Evolutionary conservation across 2,329 filamentous ascomycete species (phyloP), one percentile per base, ranked within the genome.

Genomic region (Sclerotinia trifoliorum): DNA sequence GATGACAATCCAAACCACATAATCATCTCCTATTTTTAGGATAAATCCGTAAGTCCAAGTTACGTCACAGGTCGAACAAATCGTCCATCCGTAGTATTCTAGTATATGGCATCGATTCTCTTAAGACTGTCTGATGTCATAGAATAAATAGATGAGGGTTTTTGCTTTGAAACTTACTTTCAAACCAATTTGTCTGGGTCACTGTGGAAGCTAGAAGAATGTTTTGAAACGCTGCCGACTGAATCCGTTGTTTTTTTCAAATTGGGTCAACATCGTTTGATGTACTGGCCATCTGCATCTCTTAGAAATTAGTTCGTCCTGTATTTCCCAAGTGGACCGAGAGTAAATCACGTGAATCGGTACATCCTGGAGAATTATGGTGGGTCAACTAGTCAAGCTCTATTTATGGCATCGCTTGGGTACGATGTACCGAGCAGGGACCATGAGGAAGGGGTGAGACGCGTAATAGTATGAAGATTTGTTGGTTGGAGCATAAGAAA

Each of bases 351-450:
- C 56, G 56, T 67, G 65, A 10, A 21, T 15, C 5, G 39, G 8
- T 42, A 39, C 15, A 55, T 35, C 65, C 48, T 46, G 24, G 51
- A 26, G 35, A 32, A 46, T 54, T 29, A 42, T 7, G 35, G 65
- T 67, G 56, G 65, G 48, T 67, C 55, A 62, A 17, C 39, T 52
- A 46, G 48, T n/a, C 5, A 24, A n/a, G 17, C 19, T 51, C 65
- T 67, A 67, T 67, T 67, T 67, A 62, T 67, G 65, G 55, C 44
- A 54, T 42, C 24, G 10, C 10, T 29, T 35, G 19, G 42, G 35
- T n/a, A 32, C 24, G 48, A 55, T 42, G 24, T 65, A 39, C 54
- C 29, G 24, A 17, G 44, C 11, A 11, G 49, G 35, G 35, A 35
- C 62, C 62, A 15, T 29, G 62, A 29, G 7, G 2, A 5, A 29